Percentiles rank a stretch among this genome's conserved stretches.
Evolutionary conservation across 257 asterid genomes (phyloP).

Genomic region (Linderniella brevidens): DNA sequence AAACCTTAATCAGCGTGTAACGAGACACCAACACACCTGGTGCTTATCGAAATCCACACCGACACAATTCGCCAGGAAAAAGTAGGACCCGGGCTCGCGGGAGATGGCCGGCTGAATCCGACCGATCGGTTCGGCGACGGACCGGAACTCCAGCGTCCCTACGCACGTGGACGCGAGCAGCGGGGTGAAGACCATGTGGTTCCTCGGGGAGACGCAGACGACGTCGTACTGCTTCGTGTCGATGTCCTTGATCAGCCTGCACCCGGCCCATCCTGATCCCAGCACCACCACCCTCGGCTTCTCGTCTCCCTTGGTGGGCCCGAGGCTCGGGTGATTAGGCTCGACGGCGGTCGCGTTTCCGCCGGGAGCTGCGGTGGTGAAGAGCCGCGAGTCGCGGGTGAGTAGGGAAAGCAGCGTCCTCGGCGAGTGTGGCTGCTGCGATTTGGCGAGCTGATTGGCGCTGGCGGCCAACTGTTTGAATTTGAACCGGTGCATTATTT

Average conservation of each 20-base stretch:
- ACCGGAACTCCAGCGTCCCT: conserved; percentile 95
- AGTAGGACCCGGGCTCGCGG: conserved; percentile 69
- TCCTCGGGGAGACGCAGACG: conserved; percentile 85
- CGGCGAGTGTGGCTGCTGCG: conserved; percentile 16
- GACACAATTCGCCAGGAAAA: conserved; percentile 72
- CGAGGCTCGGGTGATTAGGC: conserved; percentile 21
- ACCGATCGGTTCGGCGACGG: conserved; percentile 90
- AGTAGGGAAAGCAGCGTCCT: conserved; percentile 20
- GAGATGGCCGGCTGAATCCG: conserved; percentile 94
- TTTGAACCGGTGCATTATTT: too few relatives aligned
- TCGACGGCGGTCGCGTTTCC: conserved; percentile 10
- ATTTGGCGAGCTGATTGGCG: too few relatives aligned
- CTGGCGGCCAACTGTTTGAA: too few relatives aligned
- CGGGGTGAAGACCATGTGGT: conserved; percentile 99
- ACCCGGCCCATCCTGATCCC: conserved; percentile 99
- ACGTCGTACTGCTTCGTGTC: conserved; percentile 61
- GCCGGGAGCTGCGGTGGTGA: conserved; percentile 14
- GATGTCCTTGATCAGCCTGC: conserved; percentile 76
- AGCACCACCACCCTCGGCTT: conserved; percentile 85
- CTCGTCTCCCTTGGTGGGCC: conserved; percentile 62
- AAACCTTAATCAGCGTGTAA: neutral
- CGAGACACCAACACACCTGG: conserved; percentile 47
- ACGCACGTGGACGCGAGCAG: conserved; percentile 93
- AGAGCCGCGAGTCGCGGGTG: conserved; percentile 30
- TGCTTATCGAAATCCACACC: conserved; percentile 61